These are phyloP conservation scores for Zizania palustris DNA, from an alignment of 202 grass and related monocot species.

Conservation along the genomic window DNA sequence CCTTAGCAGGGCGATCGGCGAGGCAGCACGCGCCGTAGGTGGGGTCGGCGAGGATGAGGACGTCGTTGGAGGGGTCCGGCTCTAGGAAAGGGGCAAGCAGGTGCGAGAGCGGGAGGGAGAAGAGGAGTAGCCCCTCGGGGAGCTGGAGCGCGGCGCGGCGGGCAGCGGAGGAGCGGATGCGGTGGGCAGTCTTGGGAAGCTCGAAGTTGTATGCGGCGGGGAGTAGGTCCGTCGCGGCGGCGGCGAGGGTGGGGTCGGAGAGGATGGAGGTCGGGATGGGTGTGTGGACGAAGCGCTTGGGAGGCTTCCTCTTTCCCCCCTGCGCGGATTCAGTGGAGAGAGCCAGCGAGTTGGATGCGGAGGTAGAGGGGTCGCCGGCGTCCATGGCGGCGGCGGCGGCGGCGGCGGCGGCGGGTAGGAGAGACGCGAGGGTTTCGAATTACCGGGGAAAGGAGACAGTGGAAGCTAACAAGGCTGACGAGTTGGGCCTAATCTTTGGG, in stretches of 20 bases:
- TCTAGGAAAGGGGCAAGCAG: constrained; percentile 66
- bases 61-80: constrained; percentile 50
- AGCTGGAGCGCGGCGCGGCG: constrained; percentile 78
- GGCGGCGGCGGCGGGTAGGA: constrained; percentile 7
- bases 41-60: constrained; percentile 87
- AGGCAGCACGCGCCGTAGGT: constrained; percentile 96
- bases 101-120: constrained; percentile 81
- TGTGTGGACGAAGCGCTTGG: constrained; percentile 83
- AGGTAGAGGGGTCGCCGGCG: constrained; percentile 40
- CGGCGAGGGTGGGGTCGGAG: constrained; percentile 65
- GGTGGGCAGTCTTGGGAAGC: constrained; percentile 88
- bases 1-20: constrained; percentile 58
- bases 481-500: neutral
- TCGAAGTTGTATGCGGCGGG: constrained; percentile 81
- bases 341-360: constrained; percentile 40
- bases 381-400: constrained; percentile 53
- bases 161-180: constrained; percentile 59
- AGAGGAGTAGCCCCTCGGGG: constrained; percentile 89
- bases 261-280: constrained; percentile 82
- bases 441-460: neutral
- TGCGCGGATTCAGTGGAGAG: constrained; percentile 21
- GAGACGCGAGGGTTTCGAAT: constrained; percentile 23
- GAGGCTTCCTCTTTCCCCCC: constrained; percentile 38
- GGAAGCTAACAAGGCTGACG: neutral
- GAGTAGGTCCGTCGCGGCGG: constrained; percentile 69